phyloP scores from a whole-genome alignment of 495 filamentous ascomycete species.

The Lentithecium fluviatile region DNA sequence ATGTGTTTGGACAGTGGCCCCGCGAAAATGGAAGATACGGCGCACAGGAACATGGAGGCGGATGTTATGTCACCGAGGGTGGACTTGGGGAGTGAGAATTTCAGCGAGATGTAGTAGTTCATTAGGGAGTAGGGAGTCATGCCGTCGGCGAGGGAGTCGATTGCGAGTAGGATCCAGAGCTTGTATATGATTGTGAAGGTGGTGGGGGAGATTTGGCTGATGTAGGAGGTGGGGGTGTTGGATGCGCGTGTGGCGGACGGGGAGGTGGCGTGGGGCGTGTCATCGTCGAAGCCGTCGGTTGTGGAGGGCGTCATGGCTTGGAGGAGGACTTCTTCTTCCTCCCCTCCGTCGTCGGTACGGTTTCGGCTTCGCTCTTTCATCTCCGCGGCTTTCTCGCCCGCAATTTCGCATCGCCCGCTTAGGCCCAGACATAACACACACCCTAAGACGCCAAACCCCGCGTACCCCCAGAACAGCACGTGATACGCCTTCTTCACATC shows the following conservation, averaged over 20 bases:
- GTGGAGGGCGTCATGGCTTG: constrained; percentile 23
- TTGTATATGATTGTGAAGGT: constrained; percentile 61
- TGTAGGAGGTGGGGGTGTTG: constrained; percentile 61
- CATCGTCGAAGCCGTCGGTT: constrained; percentile 5
- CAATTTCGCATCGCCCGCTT: constrained; percentile 59
- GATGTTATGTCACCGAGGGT: constrained; percentile 41
- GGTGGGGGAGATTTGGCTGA: constrained; percentile 44
- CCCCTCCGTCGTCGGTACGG: constrained; percentile 18
- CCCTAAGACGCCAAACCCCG: constrained; percentile 66
- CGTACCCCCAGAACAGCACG: constrained; percentile 69
- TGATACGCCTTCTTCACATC: constrained; percentile 61
- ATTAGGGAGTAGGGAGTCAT: constrained; percentile 58
- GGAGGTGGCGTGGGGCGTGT: no score
- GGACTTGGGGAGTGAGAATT: constrained; percentile 67
- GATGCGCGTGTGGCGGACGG: constrained; percentile 53
- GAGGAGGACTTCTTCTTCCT: constrained; percentile 36
- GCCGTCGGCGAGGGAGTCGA: constrained; percentile 79
- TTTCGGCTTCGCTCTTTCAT: constrained; percentile 35
- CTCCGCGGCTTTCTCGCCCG: constrained; percentile 1
- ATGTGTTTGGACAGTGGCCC: constrained; percentile 72
- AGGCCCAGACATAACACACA: constrained; percentile 57
- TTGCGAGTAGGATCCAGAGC: constrained; percentile 72
- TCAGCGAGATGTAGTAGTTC: constrained; percentile 69
- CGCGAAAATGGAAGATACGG: constrained; percentile 67
- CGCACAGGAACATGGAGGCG: constrained; percentile 55